Evolutionary conservation across 352 stramenopile species (phyloP), one percentile per base, ranked within the genome.

Genomic region (Phytopythium kandeliae): DNA sequence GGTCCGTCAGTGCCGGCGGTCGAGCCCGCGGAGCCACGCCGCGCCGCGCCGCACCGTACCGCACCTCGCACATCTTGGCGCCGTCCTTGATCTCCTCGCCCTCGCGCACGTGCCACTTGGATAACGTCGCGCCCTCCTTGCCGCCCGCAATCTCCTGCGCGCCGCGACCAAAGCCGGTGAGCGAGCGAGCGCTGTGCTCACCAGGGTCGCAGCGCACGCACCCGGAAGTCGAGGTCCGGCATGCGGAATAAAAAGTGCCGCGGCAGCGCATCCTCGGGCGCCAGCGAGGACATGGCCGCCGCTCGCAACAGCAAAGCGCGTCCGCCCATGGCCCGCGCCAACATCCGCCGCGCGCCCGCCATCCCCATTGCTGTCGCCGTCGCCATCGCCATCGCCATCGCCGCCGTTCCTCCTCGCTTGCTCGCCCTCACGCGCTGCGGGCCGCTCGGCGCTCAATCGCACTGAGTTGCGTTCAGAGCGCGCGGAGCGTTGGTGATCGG

Each of bases 191-290:
- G 31, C 11, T 7, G 7, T 13, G 31, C 31, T 10, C 31, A 6
- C 6, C 7, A 35, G 11, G 4, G 31, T n/a, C 31, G 31, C 7
- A 11, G 6, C 4, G 1, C 28, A 46, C 60, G 21, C 46, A 86
- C 77, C 66, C 87, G 78, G 62, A 94, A 91, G 59, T 94, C 74
- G 51, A 94, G 54, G 58, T 94, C 81, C 22, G 83, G 77, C 78
- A 94, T 90, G 58, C 84, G 81, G 66, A 94, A 92, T 68, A 92
- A 92, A 62, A 86, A 85, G 63, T 94, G 84, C 44, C 60, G 54
- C 13, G 84, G 84, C 40, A 94, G 67, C 36, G 8, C 26, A 17
- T 55, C 21, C 36, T 63, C 31, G 11, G 31, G 21, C 31, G 28
- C 46, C 15, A 21, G 4, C 21, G 46, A 24, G 7, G 46, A 28